Percentiles rank a stretch among this genome's conserved stretches.
phyloP scores from a whole-genome alignment of 2,329 filamentous ascomycete genomes.

The Orbilia oligospora region DNA sequence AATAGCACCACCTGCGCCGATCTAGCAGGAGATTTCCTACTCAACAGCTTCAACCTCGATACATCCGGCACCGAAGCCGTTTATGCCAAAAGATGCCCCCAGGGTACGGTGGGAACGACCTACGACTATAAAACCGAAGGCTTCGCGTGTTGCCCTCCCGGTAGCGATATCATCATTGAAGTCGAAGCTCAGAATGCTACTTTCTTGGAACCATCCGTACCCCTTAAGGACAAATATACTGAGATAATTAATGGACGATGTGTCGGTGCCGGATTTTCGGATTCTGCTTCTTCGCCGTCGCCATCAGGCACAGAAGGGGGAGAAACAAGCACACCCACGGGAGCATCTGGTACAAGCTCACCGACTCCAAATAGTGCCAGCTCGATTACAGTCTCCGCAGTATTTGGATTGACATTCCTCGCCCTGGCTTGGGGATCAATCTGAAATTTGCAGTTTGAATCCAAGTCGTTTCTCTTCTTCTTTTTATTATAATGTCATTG shows the following conservation, averaged over 20 bases:
- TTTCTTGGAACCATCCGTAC: not conserved
- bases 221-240: not conserved
- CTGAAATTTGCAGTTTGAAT: not conserved
- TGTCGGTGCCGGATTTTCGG: constrained; percentile 6
- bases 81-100: constrained; percentile 9
- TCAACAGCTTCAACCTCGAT: constrained; percentile 1
- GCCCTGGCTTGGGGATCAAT: constrained; percentile 1
- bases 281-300: not conserved
- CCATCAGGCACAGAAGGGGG: not conserved
- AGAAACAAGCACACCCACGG: not conserved
- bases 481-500: too few relatives aligned
- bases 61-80: constrained; percentile 3
- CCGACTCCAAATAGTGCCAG: constrained; percentile 8
- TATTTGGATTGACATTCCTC: constrained; percentile 9
- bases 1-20: not conserved
- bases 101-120: not conserved
- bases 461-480: too few relatives aligned
- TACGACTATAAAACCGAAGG: not conserved
- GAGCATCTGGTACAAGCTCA: not conserved
- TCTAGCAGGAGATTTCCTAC: not conserved
- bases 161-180: constrained; percentile 13
- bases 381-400: not conserved
- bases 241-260: not conserved
- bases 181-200: constrained; percentile 16
- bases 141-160: constrained; percentile 14